Evolutionary conservation across 352 stramenopile genomes (phyloP).

Genomic region (Phytophthora pluvialis): DNA sequence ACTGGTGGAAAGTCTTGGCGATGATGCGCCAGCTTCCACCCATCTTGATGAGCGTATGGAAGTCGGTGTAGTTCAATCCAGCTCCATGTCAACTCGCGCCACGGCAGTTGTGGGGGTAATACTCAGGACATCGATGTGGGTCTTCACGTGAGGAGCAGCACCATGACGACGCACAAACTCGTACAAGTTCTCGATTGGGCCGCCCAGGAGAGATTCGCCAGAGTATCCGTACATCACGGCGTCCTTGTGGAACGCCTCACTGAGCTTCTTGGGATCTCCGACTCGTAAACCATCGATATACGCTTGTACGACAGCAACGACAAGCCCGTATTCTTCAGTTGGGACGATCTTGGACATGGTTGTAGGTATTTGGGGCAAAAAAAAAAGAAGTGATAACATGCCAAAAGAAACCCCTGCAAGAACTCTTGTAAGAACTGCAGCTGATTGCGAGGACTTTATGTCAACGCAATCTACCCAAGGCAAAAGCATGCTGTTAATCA

Average conservation of each 20-base stretch:
- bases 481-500: no score
- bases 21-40: not conserved
- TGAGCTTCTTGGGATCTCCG: not conserved
- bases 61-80: not conserved
- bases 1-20: not conserved
- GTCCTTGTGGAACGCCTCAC: not conserved
- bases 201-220: not conserved
- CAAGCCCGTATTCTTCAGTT: not conserved
- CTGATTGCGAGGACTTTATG: not conserved
- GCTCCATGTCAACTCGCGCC: conserved; percentile 1
- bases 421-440: no score
- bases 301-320: not conserved
- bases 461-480: conserved; percentile 5
- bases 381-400: not conserved
- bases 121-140: not conserved
- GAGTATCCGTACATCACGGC: conserved; percentile 3
- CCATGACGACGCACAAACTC: conserved; percentile 1
- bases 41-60: conserved; percentile 2
- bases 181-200: conserved; percentile 2
- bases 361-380: not conserved
- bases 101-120: not conserved
- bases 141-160: not conserved
- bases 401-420: not conserved
- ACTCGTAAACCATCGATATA: not conserved
- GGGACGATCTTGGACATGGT: not conserved